These are phyloP conservation scores for Calophaca sinica DNA, from an alignment of 306 rosid genomes.

Conservation along the genomic window DNA sequence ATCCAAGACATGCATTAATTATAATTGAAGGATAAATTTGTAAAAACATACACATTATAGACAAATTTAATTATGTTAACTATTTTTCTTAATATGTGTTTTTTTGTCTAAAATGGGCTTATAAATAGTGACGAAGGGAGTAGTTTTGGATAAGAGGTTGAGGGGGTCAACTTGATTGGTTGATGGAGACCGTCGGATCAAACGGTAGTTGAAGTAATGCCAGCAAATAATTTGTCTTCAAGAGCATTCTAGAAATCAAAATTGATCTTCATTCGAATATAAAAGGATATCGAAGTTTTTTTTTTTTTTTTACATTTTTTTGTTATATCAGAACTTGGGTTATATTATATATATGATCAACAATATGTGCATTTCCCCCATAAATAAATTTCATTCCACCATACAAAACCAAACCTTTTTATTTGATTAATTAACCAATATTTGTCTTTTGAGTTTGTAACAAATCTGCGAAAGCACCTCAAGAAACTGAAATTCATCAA, in stretches of 20 bases:
- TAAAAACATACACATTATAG: no score
- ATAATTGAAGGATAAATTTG: no score
- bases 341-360: neutral
- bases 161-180: slow-evolving; percentile 38
- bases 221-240: slow-evolving; percentile 40
- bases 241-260: neutral
- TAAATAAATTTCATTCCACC: neutral
- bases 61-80: no score
- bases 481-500: slow-evolving; percentile 14
- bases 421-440: neutral
- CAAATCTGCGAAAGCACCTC: neutral
- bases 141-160: slow-evolving; percentile 38
- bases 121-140: no score
- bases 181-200: slow-evolving; percentile 44
- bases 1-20: no score
- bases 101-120: no score
- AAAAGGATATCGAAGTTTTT: neutral
- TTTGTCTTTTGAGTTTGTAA: neutral
- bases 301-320: neutral
- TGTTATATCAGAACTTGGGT: no score
- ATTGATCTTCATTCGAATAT: neutral
- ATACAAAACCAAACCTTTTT: neutral
- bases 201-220: slow-evolving; percentile 32
- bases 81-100: no score
- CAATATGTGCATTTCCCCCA: neutral